Conservation (phyloP, 306 rosid species). For the Begonia masoniana region DNA sequence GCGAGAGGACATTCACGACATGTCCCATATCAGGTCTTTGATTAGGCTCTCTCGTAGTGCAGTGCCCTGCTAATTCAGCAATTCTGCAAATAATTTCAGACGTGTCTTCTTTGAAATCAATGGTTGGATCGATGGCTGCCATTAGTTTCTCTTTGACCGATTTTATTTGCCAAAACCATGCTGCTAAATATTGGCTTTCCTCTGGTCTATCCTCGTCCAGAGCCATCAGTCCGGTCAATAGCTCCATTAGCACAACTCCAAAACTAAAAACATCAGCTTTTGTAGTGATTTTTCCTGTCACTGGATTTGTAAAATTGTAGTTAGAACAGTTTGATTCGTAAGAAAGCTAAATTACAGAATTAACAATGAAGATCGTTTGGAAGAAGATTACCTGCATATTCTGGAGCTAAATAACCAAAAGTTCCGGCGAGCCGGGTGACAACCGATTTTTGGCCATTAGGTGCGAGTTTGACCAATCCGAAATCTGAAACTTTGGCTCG, state of each 20-base stretch:
- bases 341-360: no score
- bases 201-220: constrained; percentile 84
- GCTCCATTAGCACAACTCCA: constrained; percentile 97
- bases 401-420: constrained; percentile 96
- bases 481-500: constrained; percentile 91
- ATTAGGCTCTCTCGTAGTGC: constrained; percentile 89
- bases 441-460: constrained; percentile 79
- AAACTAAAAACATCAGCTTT: constrained; percentile 96
- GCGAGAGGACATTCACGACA: constrained; percentile 74
- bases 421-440: constrained; percentile 95
- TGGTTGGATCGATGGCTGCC: constrained; percentile 66
- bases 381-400: constrained; percentile 72
- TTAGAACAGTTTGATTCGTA: constrained; percentile 10
- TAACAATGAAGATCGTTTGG: background rate
- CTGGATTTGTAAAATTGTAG: constrained; percentile 32
- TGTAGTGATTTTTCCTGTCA: constrained; percentile 96
- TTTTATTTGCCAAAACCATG: constrained; percentile 97
- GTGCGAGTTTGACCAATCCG: constrained; percentile 96
- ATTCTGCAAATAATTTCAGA: constrained; percentile 46
- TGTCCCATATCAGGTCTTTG: constrained; percentile 98
- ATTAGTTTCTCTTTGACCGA: constrained; percentile 65
- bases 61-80: constrained; percentile 90
- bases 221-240: constrained; percentile 87
- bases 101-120: constrained; percentile 66
- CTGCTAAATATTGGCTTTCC: constrained; percentile 82